Evolutionary conservation across 164 flowering plant species (phyloP), one percentile per base, ranked within the genome.

Genomic region (Vitis rupestris): DNA sequence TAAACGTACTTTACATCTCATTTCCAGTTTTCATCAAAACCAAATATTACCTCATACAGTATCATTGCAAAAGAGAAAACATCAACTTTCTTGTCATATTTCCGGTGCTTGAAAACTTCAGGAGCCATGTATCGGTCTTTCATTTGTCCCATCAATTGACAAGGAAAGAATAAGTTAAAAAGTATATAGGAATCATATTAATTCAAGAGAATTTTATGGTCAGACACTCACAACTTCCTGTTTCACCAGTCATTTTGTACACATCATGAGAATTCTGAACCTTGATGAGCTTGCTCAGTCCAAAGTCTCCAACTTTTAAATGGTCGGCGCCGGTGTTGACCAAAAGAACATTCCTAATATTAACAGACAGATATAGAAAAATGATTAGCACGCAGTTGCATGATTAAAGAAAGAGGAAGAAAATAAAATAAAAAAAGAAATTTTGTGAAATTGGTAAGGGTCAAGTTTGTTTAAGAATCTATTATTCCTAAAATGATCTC

Each of bases 11-110:
- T 44, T 47, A 47, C 4, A 61, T 14, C n/a, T 66, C 2, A 47
- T 4, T 48, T 55, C 53, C 8, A 37, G 44, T 60, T 10, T 27
- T 63, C 16, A 17, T 5, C 11, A 30, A 47, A 17, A 61, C 67
- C 16, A 49, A 66, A 69, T 57, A 67, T 79, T 89, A 93, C 98
- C 97, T 96, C 99, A 57, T 93, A 93, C 11, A 96, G 72, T 59
- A 96, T 96, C 99, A 96, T 96, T 47, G 95, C 99, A 61, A 96
- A 96, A 57, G 99, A 96, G 85, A 91, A 96, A 50, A 96, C 98
- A 75, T 96, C 98, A 75, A 96, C 99, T 78, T 93, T 96, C 85
- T 96, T 96, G 72, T 96, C 99, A 75, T 96, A 96, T 74, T 80
- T 93, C 68, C 97, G 83, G 81, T 96, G 99, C 86, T 87, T 96